These are phyloP conservation scores for Tolypocladium cylindrosporum DNA, from an alignment of 2,329 filamentous ascomycete species.

Conservation along the genomic window DNA sequence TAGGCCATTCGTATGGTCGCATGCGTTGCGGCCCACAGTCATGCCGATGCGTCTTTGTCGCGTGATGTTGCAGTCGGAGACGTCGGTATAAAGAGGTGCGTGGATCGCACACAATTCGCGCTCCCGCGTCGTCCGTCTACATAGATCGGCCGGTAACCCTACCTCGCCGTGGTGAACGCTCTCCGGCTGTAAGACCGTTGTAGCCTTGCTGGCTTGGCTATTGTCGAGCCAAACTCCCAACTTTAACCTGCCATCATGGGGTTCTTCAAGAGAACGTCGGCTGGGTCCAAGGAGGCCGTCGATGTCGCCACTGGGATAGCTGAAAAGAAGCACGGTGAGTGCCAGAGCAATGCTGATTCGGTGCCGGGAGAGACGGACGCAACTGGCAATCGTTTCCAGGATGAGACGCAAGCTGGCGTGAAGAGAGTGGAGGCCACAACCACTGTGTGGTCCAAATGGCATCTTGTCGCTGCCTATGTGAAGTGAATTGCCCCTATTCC, in stretches of 20 bases:
- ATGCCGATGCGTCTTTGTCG: not conserved
- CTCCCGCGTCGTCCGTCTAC: not conserved
- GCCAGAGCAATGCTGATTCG: not conserved
- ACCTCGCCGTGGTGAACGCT: not conserved
- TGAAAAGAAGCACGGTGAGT: not conserved
- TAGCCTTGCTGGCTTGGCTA: not conserved
- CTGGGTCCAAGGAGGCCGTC: not conserved
- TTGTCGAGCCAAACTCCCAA: not conserved
- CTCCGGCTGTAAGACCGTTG: not conserved
- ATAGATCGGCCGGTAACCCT: not conserved
- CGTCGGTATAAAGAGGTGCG: not conserved
- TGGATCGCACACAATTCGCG: not conserved
- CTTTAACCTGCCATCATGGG: not conserved
- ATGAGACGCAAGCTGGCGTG: conserved; percentile 33
- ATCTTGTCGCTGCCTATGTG: conserved; percentile 29
- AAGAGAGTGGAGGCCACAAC: conserved; percentile 36
- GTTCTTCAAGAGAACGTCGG: not conserved
- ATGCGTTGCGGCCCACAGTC: not conserved
- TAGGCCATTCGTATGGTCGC: not conserved
- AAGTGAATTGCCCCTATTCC: conserved; percentile 20
- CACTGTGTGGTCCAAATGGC: conserved; percentile 23
- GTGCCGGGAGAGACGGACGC: not conserved
- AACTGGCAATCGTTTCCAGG: conserved; percentile 5
- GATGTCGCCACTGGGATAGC: not conserved
- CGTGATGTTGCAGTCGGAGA: not conserved